Base-by-base conservation (phyloP, 2,329 filamentous ascomycete genomes). In the Kalaharituber pfeilii region DNA sequence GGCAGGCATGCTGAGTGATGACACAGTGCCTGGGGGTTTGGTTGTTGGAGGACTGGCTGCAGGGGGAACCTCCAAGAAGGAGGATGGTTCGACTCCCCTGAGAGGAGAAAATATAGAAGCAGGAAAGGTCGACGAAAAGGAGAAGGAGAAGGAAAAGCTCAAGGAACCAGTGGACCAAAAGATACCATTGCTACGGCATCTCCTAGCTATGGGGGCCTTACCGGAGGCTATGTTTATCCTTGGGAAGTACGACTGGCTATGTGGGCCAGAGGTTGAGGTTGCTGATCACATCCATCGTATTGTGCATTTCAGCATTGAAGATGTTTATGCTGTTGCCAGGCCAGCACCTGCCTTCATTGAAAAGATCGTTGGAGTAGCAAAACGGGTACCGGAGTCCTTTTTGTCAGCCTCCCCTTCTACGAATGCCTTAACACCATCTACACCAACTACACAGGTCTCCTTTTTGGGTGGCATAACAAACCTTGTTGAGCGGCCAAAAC, bases 141-240 rank as follows among this genome's bases (percentile, higher is more conserved):
- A 60, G 1, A 69, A 70, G 58, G 57, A 63, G 1, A 71, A 72
- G 36, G 68, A 72, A 33, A 72, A 72, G 59, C 5, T 22, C 11
- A 82, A 82, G 1, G 83, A 88, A 56, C 86, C 86, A 1, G 73
- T 77, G 13, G 89, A 96, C 62, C 89, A 96, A 65, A 98, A 98
- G 68, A 80, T 89, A 0, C 73, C 81, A 45, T 73, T 98, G 0
- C 74, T 98, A 22, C 86, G 83, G 59, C 87, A 87, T 62, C 74
- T 98, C 15, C 75, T 98, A 1, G 84, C 84, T 3, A 91, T 95
- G 55, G 91, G 93, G 39, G 89, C 91, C 26, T 74, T 98, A 29
- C 91, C 91, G 0, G 91, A 98, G 69, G 81, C 91, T 1, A 73
- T 98, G 1, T 96, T 89, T 67, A 85, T 98, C 53, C 76, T 95